Evolutionary conservation across 306 rosid genomes (phyloP), one percentile per base, ranked within the genome.

Genomic region (Rubus parviflorus): DNA sequence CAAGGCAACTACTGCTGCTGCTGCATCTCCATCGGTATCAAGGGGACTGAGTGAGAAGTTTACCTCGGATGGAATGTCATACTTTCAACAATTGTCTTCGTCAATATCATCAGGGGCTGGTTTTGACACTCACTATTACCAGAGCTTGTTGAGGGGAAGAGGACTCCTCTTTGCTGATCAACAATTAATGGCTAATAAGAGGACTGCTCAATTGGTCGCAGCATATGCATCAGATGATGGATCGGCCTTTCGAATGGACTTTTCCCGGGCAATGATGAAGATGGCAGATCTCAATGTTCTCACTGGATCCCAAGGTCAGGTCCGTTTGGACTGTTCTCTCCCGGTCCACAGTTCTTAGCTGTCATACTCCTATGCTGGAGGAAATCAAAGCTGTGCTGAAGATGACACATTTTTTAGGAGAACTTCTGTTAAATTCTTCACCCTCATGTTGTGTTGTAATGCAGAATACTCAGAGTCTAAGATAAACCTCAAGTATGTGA

Each of bases 131-230:
- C 96, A 90, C 74, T 92, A 90, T 72, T 92, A 86, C 30, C 70
- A 75, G 68, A 84, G 88, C 78, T 78, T 95, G 88, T 56, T 92
- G 47, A 85, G 58, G 46, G 97, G 98, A 73, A 87, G 90, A 81
- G 97, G 98, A 70, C 89, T 94, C 11, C 87, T 95, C 5, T 90
- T 75, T 81, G 88, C 98, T 62, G 98, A 95, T 82, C 97, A 95
- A 80, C 97, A 95, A 68, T 73, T 95, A 58, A 90, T 94, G 97
- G 88, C 88, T 8, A 67, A 83, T 23, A 79, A 78, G 79, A 89
- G 77, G 76, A 95, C 97, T 9, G 90, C 93, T 0, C 85, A 86
- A 54, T 45, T 90, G 81, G 93, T 92, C 7, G 77, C 83, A 64
- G 87, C 90, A 30, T 95, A 95, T 77, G 97, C 97, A 66, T 92